phyloP scores from a whole-genome alignment of 371 early-diverging fungal species.

The Capillidium rhysosporum region DNA sequence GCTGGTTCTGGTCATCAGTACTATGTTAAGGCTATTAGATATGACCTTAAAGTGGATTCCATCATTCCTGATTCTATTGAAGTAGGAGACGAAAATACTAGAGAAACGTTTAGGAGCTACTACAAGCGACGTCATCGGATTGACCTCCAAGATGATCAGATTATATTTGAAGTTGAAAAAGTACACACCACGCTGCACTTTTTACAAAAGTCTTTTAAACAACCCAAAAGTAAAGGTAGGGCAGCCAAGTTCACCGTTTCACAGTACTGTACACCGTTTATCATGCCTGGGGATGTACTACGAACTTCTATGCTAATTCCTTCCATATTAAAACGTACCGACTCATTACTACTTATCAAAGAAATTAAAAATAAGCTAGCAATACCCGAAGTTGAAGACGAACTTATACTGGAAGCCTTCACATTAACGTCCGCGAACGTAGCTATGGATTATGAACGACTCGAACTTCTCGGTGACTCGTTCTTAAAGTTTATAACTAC shows the following conservation, averaged over 20 bases:
- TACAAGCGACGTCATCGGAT: conserved; percentile 19
- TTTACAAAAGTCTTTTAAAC: too few species aligned
- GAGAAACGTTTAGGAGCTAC: conserved; percentile 22
- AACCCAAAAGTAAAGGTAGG: too few species aligned
- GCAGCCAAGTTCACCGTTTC: conserved; percentile 11
- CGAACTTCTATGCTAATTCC: conserved; percentile 33
- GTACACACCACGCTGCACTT: conserved; percentile 4
- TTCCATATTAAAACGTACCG: conserved; percentile 42
- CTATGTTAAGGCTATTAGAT: conserved; percentile 21
- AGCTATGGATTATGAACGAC: conserved; percentile 72
- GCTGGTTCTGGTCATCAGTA: conserved; percentile 33
- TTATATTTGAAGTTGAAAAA: conserved; percentile 21
- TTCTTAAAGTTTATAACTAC: conserved; percentile 74
- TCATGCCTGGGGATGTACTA: conserved; percentile 28
- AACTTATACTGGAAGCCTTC: conserved; percentile 45
- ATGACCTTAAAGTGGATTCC: conserved; percentile 19
- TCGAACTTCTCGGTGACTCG: conserved; percentile 89
- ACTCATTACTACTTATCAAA: conserved; percentile 29
- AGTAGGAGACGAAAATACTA: conserved; percentile 17
- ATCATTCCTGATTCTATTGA: conserved; percentile 11
- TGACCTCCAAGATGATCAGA: conserved; percentile 20
- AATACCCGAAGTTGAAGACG: conserved; percentile 17
- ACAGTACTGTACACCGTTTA: conserved; percentile 23
- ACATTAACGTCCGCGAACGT: conserved; percentile 45
- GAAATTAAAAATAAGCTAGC: conserved; percentile 27